Evolutionary conservation across 345 rosid species (phyloP), one percentile per base, ranked within the genome.

Genomic region (Salix caprea): DNA sequence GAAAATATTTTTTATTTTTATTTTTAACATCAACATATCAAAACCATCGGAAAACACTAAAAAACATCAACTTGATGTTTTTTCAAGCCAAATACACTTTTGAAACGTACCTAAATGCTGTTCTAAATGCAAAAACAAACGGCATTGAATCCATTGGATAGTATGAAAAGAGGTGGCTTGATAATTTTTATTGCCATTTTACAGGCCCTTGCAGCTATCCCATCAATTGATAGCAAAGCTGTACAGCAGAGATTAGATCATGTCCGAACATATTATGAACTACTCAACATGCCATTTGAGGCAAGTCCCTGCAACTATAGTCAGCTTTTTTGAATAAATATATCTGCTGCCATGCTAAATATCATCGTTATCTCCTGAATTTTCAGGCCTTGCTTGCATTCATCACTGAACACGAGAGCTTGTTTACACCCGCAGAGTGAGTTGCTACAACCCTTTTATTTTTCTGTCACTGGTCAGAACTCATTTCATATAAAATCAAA

Each of bases 261-360:
- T 77, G 98, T 96, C 73, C 92, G 98, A 24, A 88, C 93, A 67
- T 96, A 92, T 81, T 96, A 84, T 50, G 99, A 96, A 79, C 90
- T 96, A 64, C 75, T 96, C 74, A 96, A 96, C 85, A 92, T 96
- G 98, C 97, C 97, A 78, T 94, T 82, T 79, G 99, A 96, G 92
- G 99, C 87, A 87, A 88, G 91, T 65, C 74, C 65, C 65, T 65
- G 37, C 24, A 77, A 64, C 34, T 42, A 6, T 10, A 26, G 13
- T 36, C 74, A 68, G 24, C 32, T 78, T 7, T 21, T 15, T 7
- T 54, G 4, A 7, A 44, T 23, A 60, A 56, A n/a, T 18, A 23
- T 37, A 58, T 70, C 30, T 19, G 1, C 10, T 74, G 36, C 74
- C 12, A 15, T 61, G 37, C 72, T 77, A 70, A 34, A 74, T 10